phyloP scores from a whole-genome alignment of 1,139 yeast species.

The Arxiozyma telluris region DNA sequence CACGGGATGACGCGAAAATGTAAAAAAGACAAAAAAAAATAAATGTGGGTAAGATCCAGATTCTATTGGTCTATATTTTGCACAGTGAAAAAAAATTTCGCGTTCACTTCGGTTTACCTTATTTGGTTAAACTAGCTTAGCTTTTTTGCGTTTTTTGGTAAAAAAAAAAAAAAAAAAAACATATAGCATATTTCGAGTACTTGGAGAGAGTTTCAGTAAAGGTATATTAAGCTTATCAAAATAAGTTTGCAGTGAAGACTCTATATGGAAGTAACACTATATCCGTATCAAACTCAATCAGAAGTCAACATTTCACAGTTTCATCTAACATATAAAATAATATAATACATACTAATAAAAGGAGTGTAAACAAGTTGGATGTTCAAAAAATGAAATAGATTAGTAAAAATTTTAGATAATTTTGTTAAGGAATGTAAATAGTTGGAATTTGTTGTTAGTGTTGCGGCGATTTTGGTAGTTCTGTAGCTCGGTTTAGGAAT shows the following conservation, averaged over 20 bases:
- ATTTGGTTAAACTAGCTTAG: not conserved
- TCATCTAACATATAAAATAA: not conserved
- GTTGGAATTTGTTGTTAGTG: slow-evolving; percentile 10
- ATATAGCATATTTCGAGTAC: no score
- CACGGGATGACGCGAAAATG: not conserved
- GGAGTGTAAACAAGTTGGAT: slow-evolving; percentile 12
- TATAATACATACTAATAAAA: slow-evolving; percentile 5
- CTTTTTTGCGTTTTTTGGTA: not conserved
- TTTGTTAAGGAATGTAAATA: slow-evolving; percentile 12
- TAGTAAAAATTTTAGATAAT: not conserved
- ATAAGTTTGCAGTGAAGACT: not conserved
- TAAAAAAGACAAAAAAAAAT: no score
- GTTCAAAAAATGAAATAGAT: not conserved
- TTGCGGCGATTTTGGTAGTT: not conserved
- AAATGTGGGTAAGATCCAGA: not conserved
- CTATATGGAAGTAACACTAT: not conserved
- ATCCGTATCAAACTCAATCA: not conserved
- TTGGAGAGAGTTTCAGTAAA: not conserved
- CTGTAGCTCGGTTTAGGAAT: not conserved
- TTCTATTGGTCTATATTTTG: not conserved
- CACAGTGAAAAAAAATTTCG: not conserved
- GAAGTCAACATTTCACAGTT: not conserved
- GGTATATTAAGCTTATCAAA: no score
- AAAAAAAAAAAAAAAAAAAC: no score
- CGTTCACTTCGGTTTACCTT: no score